A percentile compares a stretch with the other conserved stretches of the same genome.
These are phyloP conservation scores for Yarrowia sp. DNA, from an alignment of 805 yeast genomes.

Conservation along the genomic window DNA sequence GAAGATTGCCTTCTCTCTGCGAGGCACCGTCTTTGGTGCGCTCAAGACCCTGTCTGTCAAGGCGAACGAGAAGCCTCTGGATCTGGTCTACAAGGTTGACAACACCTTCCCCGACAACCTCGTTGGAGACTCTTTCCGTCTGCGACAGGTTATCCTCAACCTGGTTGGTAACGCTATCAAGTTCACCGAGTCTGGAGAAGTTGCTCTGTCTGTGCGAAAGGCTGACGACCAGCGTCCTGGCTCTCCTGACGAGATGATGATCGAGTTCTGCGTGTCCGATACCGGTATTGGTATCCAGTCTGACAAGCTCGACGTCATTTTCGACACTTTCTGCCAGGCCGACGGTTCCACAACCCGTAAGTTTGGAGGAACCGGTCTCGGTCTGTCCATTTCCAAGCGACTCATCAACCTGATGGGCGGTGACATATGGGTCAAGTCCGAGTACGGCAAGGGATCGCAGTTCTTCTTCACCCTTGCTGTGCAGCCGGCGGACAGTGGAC, in stretches of 20 bases:
- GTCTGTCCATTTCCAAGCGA: slow-evolving; percentile 82
- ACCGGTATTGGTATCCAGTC: slow-evolving; percentile 88
- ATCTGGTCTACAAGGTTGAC: slow-evolving; percentile 76
- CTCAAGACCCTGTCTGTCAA: slow-evolving; percentile 85
- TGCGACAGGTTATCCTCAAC: slow-evolving; percentile 82
- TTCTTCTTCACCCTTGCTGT: slow-evolving; percentile 79
- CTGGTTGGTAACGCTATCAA: slow-evolving; percentile 88
- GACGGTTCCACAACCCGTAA: slow-evolving; percentile 91
- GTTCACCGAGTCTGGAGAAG: slow-evolving; percentile 80
- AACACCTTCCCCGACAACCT: slow-evolving; percentile 83
- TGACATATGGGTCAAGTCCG: slow-evolving; percentile 85
- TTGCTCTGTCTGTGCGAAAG: slow-evolving; percentile 68
- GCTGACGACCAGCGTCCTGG: slow-evolving; percentile 42
- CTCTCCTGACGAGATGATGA: slow-evolving; percentile 48
- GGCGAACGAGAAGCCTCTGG: slow-evolving; percentile 81
- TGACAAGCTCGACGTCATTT: slow-evolving; percentile 79
- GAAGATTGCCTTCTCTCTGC: slow-evolving; percentile 77
- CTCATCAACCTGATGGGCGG: slow-evolving; percentile 91
- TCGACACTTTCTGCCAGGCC: slow-evolving; percentile 89
- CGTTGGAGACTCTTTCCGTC: slow-evolving; percentile 84
- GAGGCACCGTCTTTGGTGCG: slow-evolving; percentile 89
- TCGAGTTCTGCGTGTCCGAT: slow-evolving; percentile 84
- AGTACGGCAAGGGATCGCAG: slow-evolving; percentile 76
- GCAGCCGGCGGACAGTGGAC: slow-evolving; percentile 63
- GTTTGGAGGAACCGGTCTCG: slow-evolving; percentile 91